phyloP scores from a whole-genome alignment of 2,329 filamentous ascomycete genomes.

The Ceratocystis destructans region DNA sequence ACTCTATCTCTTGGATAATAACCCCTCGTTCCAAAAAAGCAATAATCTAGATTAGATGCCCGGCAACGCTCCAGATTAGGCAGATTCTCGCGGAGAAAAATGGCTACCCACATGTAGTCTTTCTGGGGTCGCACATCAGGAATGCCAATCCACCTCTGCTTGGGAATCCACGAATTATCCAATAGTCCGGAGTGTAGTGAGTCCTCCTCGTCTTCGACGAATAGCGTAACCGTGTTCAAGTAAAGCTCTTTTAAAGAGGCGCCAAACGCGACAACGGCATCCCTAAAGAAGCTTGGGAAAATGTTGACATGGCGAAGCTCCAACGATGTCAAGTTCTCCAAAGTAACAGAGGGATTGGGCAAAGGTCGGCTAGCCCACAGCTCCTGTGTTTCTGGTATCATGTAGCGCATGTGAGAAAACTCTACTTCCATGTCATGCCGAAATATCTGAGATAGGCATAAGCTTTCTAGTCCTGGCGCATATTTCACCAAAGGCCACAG shows the following conservation, averaged over 20 bases:
- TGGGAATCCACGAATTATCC: slow-evolving; percentile 19
- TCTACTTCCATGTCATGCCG: background rate
- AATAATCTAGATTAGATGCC: slow-evolving; percentile 33
- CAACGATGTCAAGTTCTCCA: slow-evolving; percentile 28
- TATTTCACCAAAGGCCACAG: background rate
- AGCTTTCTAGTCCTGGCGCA: background rate
- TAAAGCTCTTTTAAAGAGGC: background rate
- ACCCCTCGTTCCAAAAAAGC: slow-evolving; percentile 20
- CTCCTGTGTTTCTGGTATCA: background rate
- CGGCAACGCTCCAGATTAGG: slow-evolving; percentile 31
- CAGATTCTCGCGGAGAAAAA: slow-evolving; percentile 28
- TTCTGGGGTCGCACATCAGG: slow-evolving; percentile 30
- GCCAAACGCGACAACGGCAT: background rate
- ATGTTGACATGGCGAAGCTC: slow-evolving; percentile 34
- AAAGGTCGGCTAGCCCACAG: background rate
- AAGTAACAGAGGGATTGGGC: background rate
- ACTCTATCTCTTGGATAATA: background rate
- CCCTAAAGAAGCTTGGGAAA: slow-evolving; percentile 26
- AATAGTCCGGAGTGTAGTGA: background rate
- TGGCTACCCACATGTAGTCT: slow-evolving; percentile 32
- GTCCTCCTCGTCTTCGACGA: background rate
- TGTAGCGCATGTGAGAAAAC: background rate
- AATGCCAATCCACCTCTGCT: slow-evolving; percentile 34
- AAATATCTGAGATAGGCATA: background rate
- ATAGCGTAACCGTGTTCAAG: background rate